These are phyloP conservation scores for Chaetomiaceae sp. DNA, from an alignment of 2,329 filamentous ascomycete species.

Conservation along the genomic window DNA sequence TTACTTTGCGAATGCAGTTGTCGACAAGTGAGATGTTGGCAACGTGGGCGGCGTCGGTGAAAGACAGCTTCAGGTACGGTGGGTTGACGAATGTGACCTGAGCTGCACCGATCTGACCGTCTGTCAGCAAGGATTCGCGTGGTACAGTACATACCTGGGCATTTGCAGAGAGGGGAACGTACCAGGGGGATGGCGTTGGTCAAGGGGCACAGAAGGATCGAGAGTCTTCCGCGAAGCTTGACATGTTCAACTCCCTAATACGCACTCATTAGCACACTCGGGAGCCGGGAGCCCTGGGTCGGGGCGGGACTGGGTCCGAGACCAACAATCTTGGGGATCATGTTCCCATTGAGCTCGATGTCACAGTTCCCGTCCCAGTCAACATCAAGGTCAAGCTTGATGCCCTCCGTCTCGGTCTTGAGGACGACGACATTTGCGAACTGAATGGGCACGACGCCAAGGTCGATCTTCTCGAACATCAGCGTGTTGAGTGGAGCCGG, in stretches of 20 bases:
- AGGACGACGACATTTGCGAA: slow-evolving; percentile 42
- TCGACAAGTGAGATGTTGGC: slow-evolving; percentile 40
- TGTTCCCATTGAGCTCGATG: slow-evolving; percentile 42
- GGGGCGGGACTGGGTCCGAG: no score
- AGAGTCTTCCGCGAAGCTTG: slow-evolving; percentile 41
- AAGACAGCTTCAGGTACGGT: slow-evolving; percentile 42
- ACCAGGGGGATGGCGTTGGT: slow-evolving; percentile 44
- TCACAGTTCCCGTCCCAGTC: slow-evolving; percentile 44
- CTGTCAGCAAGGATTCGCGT: no score
- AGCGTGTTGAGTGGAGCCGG: slow-evolving; percentile 41
- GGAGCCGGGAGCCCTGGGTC: background rate
- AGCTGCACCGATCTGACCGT: slow-evolving; percentile 41
- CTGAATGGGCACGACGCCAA: slow-evolving; percentile 39
- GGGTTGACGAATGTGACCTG: slow-evolving; percentile 48
- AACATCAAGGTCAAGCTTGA: slow-evolving; percentile 47
- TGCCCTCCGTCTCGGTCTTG: slow-evolving; percentile 41
- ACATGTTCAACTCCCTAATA: slow-evolving; percentile 42
- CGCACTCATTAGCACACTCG: background rate
- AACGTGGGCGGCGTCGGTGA: slow-evolving; percentile 44
- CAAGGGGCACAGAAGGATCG: slow-evolving; percentile 41
- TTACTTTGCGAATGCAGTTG: slow-evolving; percentile 41
- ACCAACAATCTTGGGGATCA: slow-evolving; percentile 41
- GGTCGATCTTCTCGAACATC: slow-evolving; percentile 43
- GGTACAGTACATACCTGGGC: no score
- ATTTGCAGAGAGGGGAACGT: slow-evolving; percentile 24